Base-by-base conservation (phyloP, 352 stramenopile species). In the Pythium angustatum region DNA sequence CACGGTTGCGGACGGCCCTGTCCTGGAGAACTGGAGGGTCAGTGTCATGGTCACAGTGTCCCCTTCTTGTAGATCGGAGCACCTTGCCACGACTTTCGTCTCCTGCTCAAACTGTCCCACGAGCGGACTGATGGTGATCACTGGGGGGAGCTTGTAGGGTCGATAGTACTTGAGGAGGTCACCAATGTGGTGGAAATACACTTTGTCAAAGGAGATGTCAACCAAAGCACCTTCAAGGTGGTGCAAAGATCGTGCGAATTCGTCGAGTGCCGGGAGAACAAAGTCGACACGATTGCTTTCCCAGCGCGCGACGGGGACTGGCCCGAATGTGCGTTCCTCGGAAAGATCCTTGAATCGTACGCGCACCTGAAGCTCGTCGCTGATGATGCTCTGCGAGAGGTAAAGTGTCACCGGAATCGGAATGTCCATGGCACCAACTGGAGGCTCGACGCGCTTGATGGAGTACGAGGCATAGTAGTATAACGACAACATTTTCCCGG, bases 141-240 rank as follows among this genome's bases (percentile, higher is more conserved):
- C 36, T 12, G 79, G 65, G 2, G 83, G 81, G 21, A 91, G 78
- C 33, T 80, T 87, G 64, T 90, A 90, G 5, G 88, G 72, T 4
- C 53, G 62, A 31, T 86, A 90, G 22, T 80, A 74, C 10, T 75
- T 41, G 30, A 83, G 59, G 3, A 91, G 57, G 27, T 88, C 68
- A 3, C 83, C 79, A 11, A 79, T 60, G 1, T 60, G 51, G 47
- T 88, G 72, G 52, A 87, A 91, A 45, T 76, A 69, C 14, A 57
- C 45, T 6, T 50, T 49, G 56, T 91, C 80, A 48, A 91, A 90
- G 0, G 83, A 88, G 1, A 90, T 5, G 2, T 90, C 80, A 19
- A 91, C 28, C 15, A 62, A 58, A 3, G 59, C 69, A 10, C 64
- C 73, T 30, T 62, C 72, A 10, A 91, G 50, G 7, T 31, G 45